These are phyloP conservation scores for Lasiodiplodia hormozganensis DNA, from an alignment of 2,329 filamentous ascomycete species.

Conservation along the genomic window DNA sequence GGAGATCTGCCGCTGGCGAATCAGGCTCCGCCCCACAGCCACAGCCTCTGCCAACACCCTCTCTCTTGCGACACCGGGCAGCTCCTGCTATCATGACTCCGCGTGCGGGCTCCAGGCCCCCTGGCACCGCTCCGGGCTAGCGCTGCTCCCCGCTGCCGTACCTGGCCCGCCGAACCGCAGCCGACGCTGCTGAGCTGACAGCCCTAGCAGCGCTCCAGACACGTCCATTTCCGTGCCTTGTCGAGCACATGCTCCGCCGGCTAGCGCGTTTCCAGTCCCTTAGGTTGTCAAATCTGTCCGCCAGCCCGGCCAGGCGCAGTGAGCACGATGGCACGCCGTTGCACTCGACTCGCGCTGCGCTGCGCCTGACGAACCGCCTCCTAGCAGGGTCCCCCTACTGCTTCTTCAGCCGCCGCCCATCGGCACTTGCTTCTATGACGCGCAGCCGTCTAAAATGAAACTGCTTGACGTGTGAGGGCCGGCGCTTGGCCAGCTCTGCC, in stretches of 20 bases:
- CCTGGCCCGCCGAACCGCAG: constrained; percentile 2
- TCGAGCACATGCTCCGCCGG: not conserved
- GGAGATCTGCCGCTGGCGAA: not conserved
- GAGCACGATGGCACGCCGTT: not conserved
- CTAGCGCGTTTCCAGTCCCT: not conserved
- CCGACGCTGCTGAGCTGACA: not conserved
- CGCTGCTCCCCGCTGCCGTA: not conserved
- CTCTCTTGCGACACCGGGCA: not conserved
- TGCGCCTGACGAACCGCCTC: not conserved
- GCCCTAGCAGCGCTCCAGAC: constrained; percentile 19
- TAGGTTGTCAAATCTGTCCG: not conserved
- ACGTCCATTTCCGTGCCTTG: constrained; percentile 10
- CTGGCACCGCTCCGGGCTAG: constrained; percentile 1
- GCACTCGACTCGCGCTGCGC: not conserved
- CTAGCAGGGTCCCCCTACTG: not conserved
- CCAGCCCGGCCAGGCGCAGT: not conserved
- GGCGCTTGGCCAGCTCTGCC: not conserved
- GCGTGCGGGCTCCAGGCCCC: not conserved
- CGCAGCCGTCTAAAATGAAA: not conserved
- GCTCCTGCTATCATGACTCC: not conserved
- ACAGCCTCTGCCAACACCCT: constrained; percentile 11
- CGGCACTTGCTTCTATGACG: not conserved
- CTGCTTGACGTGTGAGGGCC: not conserved
- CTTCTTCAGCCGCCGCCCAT: not conserved
- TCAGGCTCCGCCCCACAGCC: not conserved